Conservation (phyloP, 495 filamentous ascomycete species). For the Hypoxylon rickii region DNA sequence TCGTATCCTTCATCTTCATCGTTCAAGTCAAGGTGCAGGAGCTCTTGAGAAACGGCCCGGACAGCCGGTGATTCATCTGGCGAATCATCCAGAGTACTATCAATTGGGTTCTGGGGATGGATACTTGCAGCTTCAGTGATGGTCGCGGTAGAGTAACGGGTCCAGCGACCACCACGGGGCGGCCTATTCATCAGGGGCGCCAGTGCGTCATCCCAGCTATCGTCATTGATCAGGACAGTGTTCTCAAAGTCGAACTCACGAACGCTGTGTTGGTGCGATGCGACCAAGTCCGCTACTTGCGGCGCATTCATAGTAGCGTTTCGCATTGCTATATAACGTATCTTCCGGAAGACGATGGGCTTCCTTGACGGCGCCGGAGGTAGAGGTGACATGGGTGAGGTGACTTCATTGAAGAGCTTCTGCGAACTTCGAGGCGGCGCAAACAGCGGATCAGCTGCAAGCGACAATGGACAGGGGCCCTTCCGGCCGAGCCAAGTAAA, state of each 20-base stretch:
- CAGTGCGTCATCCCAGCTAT: constrained; percentile 76
- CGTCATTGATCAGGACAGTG: constrained; percentile 61
- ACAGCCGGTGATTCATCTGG: constrained; percentile 49
- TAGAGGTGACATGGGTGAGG: constrained; percentile 56
- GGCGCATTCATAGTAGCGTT: constrained; percentile 69
- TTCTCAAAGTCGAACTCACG: constrained; percentile 75
- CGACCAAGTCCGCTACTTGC: constrained; percentile 66
- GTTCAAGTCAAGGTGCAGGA: constrained; percentile 49
- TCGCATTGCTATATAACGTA: constrained; percentile 66
- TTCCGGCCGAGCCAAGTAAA: constrained; percentile 74
- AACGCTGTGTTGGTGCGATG: constrained; percentile 63
- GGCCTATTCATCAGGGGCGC: constrained; percentile 59
- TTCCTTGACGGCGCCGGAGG: constrained; percentile 49
- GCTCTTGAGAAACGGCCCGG: constrained; percentile 44
- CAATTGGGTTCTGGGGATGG: constrained; percentile 18
- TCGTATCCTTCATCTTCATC: constrained; percentile 48
- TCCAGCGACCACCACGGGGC: constrained; percentile 45
- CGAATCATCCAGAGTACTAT: constrained; percentile 2
- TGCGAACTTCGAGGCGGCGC: constrained; percentile 53
- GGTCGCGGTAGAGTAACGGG: constrained; percentile 42
- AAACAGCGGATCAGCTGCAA: constrained; percentile 65
- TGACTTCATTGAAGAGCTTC: constrained; percentile 60
- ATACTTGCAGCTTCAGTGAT: constrained; percentile 29
- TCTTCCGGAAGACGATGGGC: constrained; percentile 59
- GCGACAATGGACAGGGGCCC: constrained; percentile 68